These are phyloP conservation scores for Tripterygium wilfordii DNA, from an alignment of 177 flowering plant genomes.

Conservation along the genomic window DNA sequence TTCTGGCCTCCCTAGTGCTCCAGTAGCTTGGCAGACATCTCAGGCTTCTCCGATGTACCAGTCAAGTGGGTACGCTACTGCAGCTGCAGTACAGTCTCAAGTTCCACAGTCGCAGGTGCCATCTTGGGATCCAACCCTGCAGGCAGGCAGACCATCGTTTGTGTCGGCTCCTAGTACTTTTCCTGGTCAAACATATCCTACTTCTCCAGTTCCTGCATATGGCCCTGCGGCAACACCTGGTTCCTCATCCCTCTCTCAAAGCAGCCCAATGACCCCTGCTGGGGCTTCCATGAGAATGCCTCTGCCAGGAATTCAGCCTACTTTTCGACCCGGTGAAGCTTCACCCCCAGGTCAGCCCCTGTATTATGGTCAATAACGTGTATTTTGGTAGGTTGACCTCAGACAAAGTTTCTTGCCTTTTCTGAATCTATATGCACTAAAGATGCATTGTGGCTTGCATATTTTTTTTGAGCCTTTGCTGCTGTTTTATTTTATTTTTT, in stretches of 20 bases:
- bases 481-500: too few relatives aligned
- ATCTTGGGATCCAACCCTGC: slow-evolving; percentile 53
- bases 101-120: slow-evolving; percentile 25
- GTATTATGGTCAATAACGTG: slow-evolving; percentile 25
- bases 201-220: slow-evolving; percentile 27
- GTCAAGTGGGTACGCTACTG: slow-evolving; percentile 24
- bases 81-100: slow-evolving; percentile 24
- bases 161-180: slow-evolving; percentile 35
- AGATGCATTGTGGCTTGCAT: too few relatives aligned
- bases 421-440: neutral
- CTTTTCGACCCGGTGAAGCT: slow-evolving; percentile 26
- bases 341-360: slow-evolving; percentile 34
- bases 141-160: slow-evolving; percentile 30
- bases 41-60: slow-evolving; percentile 28
- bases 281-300: slow-evolving; percentile 9
- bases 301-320: slow-evolving; percentile 27
- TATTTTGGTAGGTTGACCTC: neutral
- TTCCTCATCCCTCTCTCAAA: slow-evolving; percentile 17
- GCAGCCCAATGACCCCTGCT: slow-evolving; percentile 9
- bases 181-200: slow-evolving; percentile 46
- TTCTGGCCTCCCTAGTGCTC: slow-evolving; percentile 23
- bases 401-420: neutral
- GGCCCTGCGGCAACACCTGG: slow-evolving; percentile 17
- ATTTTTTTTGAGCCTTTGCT: too few relatives aligned
- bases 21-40: slow-evolving; percentile 49